Evolutionary conservation across 179 eudicot genomes (phyloP).

Genomic region (Pouteria campechiana): DNA sequence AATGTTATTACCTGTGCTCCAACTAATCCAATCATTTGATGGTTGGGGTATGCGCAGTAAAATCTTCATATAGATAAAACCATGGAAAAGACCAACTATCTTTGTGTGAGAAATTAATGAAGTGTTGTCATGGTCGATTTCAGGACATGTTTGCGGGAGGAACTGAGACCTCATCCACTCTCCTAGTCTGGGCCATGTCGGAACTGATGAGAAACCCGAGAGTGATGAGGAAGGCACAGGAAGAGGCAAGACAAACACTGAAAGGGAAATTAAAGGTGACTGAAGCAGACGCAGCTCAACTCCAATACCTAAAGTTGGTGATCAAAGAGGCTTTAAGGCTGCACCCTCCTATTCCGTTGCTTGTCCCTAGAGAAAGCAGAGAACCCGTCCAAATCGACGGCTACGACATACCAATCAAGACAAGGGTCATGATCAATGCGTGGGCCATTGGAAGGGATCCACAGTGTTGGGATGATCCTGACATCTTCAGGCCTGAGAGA

Average conservation of each 20-base stretch:
- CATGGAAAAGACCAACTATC: no score
- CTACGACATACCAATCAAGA: conserved; percentile 13
- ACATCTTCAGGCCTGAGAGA: conserved; percentile 15
- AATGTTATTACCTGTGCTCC: no score
- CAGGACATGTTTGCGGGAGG: conserved; percentile 1
- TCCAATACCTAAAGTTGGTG: neutral
- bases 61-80: no score
- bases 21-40: no score
- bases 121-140: no score
- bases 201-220: neutral
- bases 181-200: neutral
- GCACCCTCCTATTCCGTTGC: conserved; percentile 1
- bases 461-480: conserved; percentile 8
- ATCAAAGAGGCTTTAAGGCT: conserved; percentile 6
- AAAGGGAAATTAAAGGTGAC: neutral
- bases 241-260: neutral
- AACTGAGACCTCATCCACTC: neutral
- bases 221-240: conserved; percentile 1
- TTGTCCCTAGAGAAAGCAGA: conserved; percentile 12
- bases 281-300: neutral
- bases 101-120: no score
- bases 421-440: conserved; percentile 15
- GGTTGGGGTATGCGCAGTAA: no score
- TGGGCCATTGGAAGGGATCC: conserved; percentile 22
- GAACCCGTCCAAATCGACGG: conserved; percentile 10